phyloP scores from a whole-genome alignment of 257 asterid genomes.

The Avicennia marina region DNA sequence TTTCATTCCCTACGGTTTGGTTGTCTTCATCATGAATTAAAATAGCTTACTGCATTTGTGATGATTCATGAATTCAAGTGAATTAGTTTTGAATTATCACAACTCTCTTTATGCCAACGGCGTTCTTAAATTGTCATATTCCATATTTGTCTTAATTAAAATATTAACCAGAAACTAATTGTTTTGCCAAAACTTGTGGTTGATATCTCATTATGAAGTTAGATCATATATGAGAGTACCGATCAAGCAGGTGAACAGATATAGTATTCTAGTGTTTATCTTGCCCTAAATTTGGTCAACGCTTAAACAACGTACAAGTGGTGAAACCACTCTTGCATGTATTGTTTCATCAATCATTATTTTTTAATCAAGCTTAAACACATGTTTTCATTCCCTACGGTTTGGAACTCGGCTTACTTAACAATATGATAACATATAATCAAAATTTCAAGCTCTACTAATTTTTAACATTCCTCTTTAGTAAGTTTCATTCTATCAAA shows the following conservation, averaged over 20 bases:
- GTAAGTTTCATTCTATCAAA: no score
- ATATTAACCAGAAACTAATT: no score
- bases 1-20: no score
- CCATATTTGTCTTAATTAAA: slow-evolving; percentile 9
- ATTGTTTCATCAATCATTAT: no score
- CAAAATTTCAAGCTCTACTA: no score
- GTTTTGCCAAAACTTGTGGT: slow-evolving; percentile 9
- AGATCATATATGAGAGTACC: neutral
- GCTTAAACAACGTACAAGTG: neutral
- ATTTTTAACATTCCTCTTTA: no score
- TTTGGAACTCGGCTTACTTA: no score
- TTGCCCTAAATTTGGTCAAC: neutral
- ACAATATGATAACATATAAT: no score
- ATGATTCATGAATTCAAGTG: neutral
- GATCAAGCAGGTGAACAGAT: no score
- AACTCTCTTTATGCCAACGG: neutral
- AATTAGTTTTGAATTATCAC: neutral
- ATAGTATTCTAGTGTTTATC: neutral
- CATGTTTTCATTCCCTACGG: no score
- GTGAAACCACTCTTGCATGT: neutral
- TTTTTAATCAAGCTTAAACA: no score
- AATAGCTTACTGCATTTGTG: neutral
- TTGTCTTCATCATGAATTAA: neutral
- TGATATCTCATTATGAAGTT: slow-evolving; percentile 6
- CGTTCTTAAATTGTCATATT: slow-evolving; percentile 15